Base-by-base conservation (phyloP, 257 asterid species). In the Jaltomata sinuosa region DNA sequence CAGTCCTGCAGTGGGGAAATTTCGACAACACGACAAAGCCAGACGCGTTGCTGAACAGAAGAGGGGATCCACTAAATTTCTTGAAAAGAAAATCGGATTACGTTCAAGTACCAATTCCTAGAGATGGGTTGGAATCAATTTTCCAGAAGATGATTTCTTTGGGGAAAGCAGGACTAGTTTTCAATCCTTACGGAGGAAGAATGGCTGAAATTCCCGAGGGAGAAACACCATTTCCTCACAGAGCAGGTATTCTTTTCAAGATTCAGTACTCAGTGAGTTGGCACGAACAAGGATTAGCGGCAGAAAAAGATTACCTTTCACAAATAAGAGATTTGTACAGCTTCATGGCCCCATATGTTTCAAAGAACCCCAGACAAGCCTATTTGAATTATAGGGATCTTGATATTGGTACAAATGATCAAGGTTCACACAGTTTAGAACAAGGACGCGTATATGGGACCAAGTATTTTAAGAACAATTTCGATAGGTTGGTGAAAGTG, bases 301-400 rank as follows among this genome's bases (percentile, higher is more conserved):
- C 86, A 6, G 87, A 86, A 18, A 86, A 69, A 2, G 57, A 52
- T 0, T 15, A 87, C 67, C 9, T 87, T 5, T 5, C 29, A 0
- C 71, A 54, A 5, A 8, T 67, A 0, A 82, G 89, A 40, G 55
- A 40, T 8, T 1, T 90, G 3, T 80, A 85, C 82, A 49, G 55
- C 18, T 90, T 82, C 38, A 86, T 88, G 93, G 49, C 89, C 0
- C 91, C 92, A 1, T 91, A 59, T 12, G 93, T 91, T 76, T 83
- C 91, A 21, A 71, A 71, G 22, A 85, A 89, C 5, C 93, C 93
- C 4, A 87, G 93, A 72, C 85, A 79, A 59, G 89, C 93, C 4
- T 90, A 25, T 34, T 85, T 91, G 5, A 90, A 90, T 69, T 92
- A 90, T 9, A 84, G 95, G 22, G 95, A 90, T 25, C 32, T 90